Evolutionary conservation across 1,139 yeast genomes (phyloP), one percentile per base, ranked within the genome.

Genomic region (Lodderomyces parapsilosis): DNA sequence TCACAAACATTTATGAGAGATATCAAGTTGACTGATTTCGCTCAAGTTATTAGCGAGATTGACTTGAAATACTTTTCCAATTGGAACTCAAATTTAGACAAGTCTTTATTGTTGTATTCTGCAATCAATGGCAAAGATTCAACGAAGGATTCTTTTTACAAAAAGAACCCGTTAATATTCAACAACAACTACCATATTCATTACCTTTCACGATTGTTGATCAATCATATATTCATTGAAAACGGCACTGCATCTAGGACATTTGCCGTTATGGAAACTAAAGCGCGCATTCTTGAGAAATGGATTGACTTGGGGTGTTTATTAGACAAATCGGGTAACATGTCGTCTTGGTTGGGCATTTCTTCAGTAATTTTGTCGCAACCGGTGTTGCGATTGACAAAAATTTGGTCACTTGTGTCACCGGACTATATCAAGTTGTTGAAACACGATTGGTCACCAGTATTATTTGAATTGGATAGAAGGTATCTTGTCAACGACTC

Each of bases 341-440:
- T 90, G 93, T 91, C 91, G 0, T 85, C 95, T 24, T 93, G 98
- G 98, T 67, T 89, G 30, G 96, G 96, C 1, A 83, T 91, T 52
- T 90, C 96, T 1, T 83, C 94, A 1, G 76, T 86, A 1, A 74
- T 91, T 2, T 83, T 96, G 55, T 87, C 96, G 0, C 82, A 86
- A 44, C 95, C 97, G 0, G 75, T 91, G 2, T 66, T 91, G 46
- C 75, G 99, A 50, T 68, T 93, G 41, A 69, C 78, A 22, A 77
- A 78, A 49, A 76, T 90, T 2, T 93, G 99, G 99, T 70, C 85
- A 8, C 68, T 74, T 44, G 88, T 91, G 3, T 78, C 87, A 10
- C 71, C 75, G 13, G 79, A 78, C 31, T 73, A 80, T 40, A 66
- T 88, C 43, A 81, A 80, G 48, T 68, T 80, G 5, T 79, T 90